Conservation (phyloP, 2,329 filamentous ascomycete species). For the Emergomyces africanus region DNA sequence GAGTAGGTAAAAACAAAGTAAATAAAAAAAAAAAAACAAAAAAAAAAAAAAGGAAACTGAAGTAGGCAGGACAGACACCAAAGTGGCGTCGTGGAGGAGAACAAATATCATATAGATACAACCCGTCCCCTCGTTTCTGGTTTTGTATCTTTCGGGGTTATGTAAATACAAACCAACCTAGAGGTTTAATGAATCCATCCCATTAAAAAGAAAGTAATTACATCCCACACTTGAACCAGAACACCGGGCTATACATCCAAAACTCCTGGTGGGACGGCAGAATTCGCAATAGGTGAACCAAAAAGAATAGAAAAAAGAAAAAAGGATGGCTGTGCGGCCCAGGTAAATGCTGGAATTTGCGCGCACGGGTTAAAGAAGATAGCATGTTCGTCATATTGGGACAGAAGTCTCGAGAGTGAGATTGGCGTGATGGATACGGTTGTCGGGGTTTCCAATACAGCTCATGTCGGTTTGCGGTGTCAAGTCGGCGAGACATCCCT, state of each 20-base stretch:
- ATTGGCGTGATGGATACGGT: no score
- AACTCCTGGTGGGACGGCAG: background rate
- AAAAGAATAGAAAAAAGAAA: background rate
- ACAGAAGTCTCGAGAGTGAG: background rate
- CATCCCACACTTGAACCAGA: background rate
- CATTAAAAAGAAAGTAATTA: background rate
- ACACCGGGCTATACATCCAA: background rate
- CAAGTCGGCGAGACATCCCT: background rate
- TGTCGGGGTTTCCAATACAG: background rate
- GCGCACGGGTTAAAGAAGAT: background rate
- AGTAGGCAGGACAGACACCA: background rate
- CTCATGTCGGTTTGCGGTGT: background rate
- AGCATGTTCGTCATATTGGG: background rate
- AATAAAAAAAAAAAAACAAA: background rate
- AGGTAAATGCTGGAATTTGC: background rate
- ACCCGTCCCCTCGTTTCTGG: background rate
- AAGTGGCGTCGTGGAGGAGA: background rate
- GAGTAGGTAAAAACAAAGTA: background rate
- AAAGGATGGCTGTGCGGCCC: background rate
- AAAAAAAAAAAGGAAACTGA: background rate
- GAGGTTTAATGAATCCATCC: background rate
- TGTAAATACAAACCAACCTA: background rate
- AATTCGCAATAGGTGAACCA: background rate
- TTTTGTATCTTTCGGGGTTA: background rate
- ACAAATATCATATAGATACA: background rate